Conservation (phyloP, 495 filamentous ascomycete genomes). For the Xylaria scruposa region DNA sequence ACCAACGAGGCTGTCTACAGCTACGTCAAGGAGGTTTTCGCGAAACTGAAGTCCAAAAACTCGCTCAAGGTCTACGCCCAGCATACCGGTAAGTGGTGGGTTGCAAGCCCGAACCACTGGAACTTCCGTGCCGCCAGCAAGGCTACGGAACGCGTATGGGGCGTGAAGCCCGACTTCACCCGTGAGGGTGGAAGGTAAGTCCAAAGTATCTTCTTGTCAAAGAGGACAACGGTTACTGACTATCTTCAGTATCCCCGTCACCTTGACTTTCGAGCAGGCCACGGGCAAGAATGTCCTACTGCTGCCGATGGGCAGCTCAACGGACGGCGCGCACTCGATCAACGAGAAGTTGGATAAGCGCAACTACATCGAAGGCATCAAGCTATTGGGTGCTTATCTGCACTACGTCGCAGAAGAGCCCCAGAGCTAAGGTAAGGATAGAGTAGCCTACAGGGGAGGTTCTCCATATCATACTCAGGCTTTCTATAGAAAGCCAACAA, state of each 20-base stretch:
- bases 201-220: background rate
- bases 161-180: conserved; percentile 91
- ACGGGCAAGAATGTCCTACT: conserved; percentile 98
- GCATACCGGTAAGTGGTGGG: conserved; percentile 98
- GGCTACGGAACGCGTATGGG: conserved; percentile 91
- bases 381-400: conserved; percentile 91
- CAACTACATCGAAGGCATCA: conserved; percentile 99
- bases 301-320: conserved; percentile 94
- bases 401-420: conserved; percentile 96
- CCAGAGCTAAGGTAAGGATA: conserved; percentile 40
- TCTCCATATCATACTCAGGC: background rate
- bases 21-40: conserved; percentile 78
- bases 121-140: conserved; percentile 94
- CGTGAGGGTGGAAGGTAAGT: conserved; percentile 88
- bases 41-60: conserved; percentile 89
- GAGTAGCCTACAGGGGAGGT: background rate
- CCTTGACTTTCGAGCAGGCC: conserved; percentile 94
- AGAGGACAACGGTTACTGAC: background rate
- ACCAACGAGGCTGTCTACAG: conserved; percentile 84
- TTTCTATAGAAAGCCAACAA: background rate
- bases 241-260: conserved; percentile 81
- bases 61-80: conserved; percentile 77
- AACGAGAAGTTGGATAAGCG: conserved; percentile 97
- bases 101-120: conserved; percentile 95
- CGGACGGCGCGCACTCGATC: conserved; percentile 94